Base-by-base conservation (phyloP, 805 yeast genomes). In the Candida krabiensis region DNA sequence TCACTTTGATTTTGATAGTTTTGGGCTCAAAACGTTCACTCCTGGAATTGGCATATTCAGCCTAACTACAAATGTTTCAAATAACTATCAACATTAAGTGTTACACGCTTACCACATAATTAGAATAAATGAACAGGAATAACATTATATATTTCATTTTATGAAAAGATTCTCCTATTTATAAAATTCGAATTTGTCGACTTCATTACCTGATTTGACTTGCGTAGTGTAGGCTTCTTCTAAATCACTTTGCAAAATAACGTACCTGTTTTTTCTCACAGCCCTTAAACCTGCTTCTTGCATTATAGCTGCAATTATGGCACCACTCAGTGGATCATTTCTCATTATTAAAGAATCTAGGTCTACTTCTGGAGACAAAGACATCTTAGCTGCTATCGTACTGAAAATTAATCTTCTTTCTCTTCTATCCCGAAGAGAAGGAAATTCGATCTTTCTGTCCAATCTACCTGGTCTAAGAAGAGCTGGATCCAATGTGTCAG, bases 231-330 rank as follows among this genome's bases (percentile, higher is more conserved):
- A 93, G 5, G 99, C 99, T 70, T 93, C 99, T 64, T 93, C 99
- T 61, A 93, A 73, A 69, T 93, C 99, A 60, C 83, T 82, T 69
- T 93, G 98, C 58, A 95, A 72, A 50, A 93, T 95, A 66, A 93
- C 95, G 64, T 95, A 93, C 69, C 99, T 79, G 66, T 93, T 93
- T 71, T 91, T 93, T 71, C 99, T 85, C 32, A 93, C 98, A 2
- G 99, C 99, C 53, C 99, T 80, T 52, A 93, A 76, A 51, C 99
- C 99, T 19, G 99, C 99, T 69, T 95, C 99, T 75, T 93, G 99
- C 99, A 93, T 93, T 52, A 93, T 91, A 13, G 99, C 99, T 12
- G 99, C 98, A 60, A 93, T 93, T 40, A 91, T 78, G 9, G 96
- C 99, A 59, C 99, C 99, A 25, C 96, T 87, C 42, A 95, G 71